Percentiles rank a stretch among this genome's conserved stretches.
Conservation (phyloP, 306 rosid genomes). For the Vachellia collinsii region DNA sequence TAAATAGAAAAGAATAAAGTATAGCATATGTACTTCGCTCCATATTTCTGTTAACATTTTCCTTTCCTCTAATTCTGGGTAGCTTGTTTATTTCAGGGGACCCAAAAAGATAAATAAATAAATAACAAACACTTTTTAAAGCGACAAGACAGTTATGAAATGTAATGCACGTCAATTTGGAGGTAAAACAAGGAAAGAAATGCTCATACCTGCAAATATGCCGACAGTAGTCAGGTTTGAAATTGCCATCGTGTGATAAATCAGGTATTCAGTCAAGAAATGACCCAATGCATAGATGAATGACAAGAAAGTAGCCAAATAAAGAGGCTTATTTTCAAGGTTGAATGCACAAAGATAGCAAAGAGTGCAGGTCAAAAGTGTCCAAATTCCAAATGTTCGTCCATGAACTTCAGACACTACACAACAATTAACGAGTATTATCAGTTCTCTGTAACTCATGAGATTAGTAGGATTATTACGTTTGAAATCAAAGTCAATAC, state of each 20-base stretch:
- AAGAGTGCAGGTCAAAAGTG: slow-evolving; percentile 90
- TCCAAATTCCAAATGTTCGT: slow-evolving; percentile 94
- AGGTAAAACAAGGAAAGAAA: slow-evolving; percentile 18
- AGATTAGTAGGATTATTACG: neutral
- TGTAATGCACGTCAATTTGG: slow-evolving; percentile 24
- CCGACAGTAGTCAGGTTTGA: slow-evolving; percentile 74
- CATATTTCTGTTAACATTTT: slow-evolving; percentile 4
- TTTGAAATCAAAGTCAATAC: slow-evolving; percentile 14
- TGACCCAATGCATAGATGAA: slow-evolving; percentile 92
- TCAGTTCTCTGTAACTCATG: slow-evolving; percentile 13
- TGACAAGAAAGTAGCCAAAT: slow-evolving; percentile 78
- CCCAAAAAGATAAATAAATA: neutral
- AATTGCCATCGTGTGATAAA: slow-evolving; percentile 80
- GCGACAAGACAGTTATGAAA: slow-evolving; percentile 22
- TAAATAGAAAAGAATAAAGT: neutral
- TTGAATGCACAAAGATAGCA: slow-evolving; percentile 91
- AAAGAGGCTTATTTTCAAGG: slow-evolving; percentile 88
- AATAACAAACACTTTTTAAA: slow-evolving; percentile 35
- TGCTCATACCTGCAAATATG: slow-evolving; percentile 81
- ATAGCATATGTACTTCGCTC: slow-evolving; percentile 11
- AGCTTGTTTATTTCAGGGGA: neutral
- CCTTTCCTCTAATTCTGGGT: neutral
- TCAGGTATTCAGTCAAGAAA: slow-evolving; percentile 78
- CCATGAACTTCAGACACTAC: slow-evolving; percentile 98
- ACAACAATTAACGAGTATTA: neutral